phyloP scores from a whole-genome alignment of 768 basidiomycete species.

The Rhodotorula toruloides region DNA sequence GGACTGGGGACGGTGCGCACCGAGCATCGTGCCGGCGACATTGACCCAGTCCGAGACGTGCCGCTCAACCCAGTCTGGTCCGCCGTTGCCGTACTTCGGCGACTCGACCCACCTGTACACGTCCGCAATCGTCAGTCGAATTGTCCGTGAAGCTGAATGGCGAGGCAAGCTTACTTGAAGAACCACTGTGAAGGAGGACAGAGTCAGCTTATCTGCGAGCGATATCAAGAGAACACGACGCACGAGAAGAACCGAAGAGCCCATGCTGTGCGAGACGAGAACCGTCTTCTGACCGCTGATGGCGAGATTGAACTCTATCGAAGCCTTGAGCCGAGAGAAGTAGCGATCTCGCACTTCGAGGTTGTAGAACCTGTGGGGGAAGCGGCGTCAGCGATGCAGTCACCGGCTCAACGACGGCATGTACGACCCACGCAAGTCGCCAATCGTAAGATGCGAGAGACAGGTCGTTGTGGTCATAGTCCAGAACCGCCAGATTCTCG shows the following conservation, averaged over 20 bases:
- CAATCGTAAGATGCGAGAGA: conserved; percentile 46
- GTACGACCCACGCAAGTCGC: neutral
- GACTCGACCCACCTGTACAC: conserved; percentile 80
- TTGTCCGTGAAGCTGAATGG: neutral
- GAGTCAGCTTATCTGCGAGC: no score
- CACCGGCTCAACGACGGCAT: no score
- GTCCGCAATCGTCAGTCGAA: neutral
- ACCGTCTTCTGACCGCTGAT: conserved; percentile 74
- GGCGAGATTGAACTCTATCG: conserved; percentile 71
- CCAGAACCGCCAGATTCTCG: conserved; percentile 85
- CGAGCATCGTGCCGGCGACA: conserved; percentile 81
- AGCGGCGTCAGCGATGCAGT: neutral
- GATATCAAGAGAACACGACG: neutral
- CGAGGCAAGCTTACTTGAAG: conserved; percentile 20
- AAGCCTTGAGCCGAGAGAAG: conserved; percentile 66
- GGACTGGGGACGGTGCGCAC: neutral
- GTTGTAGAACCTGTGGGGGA: conserved; percentile 67
- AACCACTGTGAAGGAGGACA: conserved; percentile 29
- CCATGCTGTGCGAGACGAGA: conserved; percentile 74
- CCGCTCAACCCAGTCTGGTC: conserved; percentile 84
- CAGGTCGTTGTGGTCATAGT: conserved; percentile 86
- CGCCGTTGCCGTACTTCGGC: conserved; percentile 70
- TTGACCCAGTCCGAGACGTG: conserved; percentile 75
- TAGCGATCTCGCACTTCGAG: conserved; percentile 87
- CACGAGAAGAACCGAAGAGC: conserved; percentile 57